Conservation (phyloP, 1,139 yeast species). For the Blastobotrys illinoisensis region DNA sequence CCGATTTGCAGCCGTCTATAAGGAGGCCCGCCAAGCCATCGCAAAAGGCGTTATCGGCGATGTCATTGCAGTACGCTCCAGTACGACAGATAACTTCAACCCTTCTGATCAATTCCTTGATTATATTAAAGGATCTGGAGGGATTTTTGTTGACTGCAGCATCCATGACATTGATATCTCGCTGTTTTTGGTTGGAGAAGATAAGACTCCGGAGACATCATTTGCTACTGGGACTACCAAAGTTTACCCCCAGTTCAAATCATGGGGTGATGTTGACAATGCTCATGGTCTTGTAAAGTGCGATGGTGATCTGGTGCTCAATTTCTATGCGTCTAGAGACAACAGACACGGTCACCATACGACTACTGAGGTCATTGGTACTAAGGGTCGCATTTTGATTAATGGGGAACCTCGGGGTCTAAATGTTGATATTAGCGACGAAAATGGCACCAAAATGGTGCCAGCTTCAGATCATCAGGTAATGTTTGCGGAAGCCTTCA, state of each 20-base stretch:
- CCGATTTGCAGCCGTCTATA: slow-evolving; percentile 13
- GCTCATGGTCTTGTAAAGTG: slow-evolving; percentile 17
- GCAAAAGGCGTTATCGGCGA: slow-evolving; percentile 18
- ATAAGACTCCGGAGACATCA: slow-evolving; percentile 14
- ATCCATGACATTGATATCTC: slow-evolving; percentile 19
- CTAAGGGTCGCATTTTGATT: slow-evolving; percentile 10
- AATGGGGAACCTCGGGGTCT: slow-evolving; percentile 5
- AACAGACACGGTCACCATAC: slow-evolving; percentile 21
- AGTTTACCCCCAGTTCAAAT: slow-evolving; percentile 16
- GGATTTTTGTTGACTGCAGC: slow-evolving; percentile 19
- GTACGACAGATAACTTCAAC: slow-evolving; percentile 13
- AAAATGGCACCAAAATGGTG: slow-evolving; percentile 14
- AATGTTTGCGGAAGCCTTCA: slow-evolving; percentile 16
- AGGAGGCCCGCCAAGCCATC: slow-evolving; percentile 15
- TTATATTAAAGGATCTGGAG: slow-evolving; percentile 19
- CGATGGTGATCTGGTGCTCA: slow-evolving; percentile 9
- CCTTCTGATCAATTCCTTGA: slow-evolving; percentile 7
- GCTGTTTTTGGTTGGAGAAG: slow-evolving; percentile 18
- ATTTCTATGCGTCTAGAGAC: slow-evolving; percentile 15
- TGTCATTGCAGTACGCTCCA: slow-evolving; percentile 18
- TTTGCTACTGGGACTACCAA: slow-evolving; percentile 18
- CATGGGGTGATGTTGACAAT: slow-evolving; percentile 21
- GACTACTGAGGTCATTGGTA: slow-evolving; percentile 16
- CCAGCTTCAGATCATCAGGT: slow-evolving; percentile 12
- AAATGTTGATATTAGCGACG: slow-evolving; percentile 15